Conservation (phyloP, 805 yeast genomes). For the Phaffomyces opuntiae region DNA sequence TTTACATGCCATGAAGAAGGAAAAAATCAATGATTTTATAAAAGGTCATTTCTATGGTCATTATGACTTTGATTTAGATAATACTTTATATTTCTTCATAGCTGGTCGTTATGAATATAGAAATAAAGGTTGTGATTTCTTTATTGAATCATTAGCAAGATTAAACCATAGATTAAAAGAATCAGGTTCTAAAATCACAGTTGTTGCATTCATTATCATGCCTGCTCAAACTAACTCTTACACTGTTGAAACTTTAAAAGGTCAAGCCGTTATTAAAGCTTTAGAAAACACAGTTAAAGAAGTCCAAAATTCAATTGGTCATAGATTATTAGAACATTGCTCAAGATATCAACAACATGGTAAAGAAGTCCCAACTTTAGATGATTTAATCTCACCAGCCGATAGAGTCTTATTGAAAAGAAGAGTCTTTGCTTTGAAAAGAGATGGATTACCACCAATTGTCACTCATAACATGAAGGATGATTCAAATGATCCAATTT, state of each 20-base stretch:
- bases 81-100: slow-evolving; percentile 90
- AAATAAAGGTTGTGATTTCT: slow-evolving; percentile 95
- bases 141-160: slow-evolving; percentile 86
- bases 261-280: slow-evolving; percentile 93
- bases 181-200: slow-evolving; percentile 79
- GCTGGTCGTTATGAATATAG: slow-evolving; percentile 97
- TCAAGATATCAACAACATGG: slow-evolving; percentile 56
- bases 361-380: slow-evolving; percentile 67
- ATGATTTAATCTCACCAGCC: slow-evolving; percentile 76
- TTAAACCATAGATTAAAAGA: slow-evolving; percentile 82
- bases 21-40: slow-evolving; percentile 86
- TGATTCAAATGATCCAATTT: slow-evolving; percentile 83
- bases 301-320: slow-evolving; percentile 81
- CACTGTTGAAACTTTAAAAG: slow-evolving; percentile 91
- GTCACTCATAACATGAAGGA: slow-evolving; percentile 97
- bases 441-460: slow-evolving; percentile 87
- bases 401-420: slow-evolving; percentile 87
- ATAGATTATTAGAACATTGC: slow-evolving; percentile 84
- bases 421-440: slow-evolving; percentile 86
- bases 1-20: slow-evolving; percentile 87
- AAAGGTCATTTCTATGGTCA: slow-evolving; percentile 97
- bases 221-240: slow-evolving; percentile 93
- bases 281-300: slow-evolving; percentile 83
- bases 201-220: slow-evolving; percentile 96
- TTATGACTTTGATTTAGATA: slow-evolving; percentile 88